Conservation (phyloP, 441 rosid species). For the Lepidium campestre region DNA sequence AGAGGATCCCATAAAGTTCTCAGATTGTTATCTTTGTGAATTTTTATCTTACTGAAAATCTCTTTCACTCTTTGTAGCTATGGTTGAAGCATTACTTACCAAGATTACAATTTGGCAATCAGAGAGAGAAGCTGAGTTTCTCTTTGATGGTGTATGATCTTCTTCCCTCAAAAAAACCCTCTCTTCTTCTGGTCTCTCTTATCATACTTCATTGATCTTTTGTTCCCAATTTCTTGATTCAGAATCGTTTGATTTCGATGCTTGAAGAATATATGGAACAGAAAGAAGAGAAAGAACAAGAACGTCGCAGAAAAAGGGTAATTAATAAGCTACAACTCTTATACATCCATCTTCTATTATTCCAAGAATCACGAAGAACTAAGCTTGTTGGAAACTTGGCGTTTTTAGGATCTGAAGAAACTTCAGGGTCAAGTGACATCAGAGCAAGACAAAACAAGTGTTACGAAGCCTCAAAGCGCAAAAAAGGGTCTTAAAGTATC, state of each 20-base stretch:
- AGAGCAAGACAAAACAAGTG: conserved; percentile 90
- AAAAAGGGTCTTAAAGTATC: conserved; percentile 65
- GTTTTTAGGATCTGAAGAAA: conserved; percentile 79
- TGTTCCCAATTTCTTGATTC: conserved; percentile 8
- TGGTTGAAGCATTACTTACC: conserved; percentile 68
- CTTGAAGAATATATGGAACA: conserved; percentile 63
- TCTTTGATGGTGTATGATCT: conserved; percentile 59
- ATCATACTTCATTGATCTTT: neutral
- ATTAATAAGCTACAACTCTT: neutral
- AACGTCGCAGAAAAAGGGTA: conserved; percentile 78
- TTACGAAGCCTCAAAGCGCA: conserved; percentile 52
- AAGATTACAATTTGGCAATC: conserved; percentile 72
- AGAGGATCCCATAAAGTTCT: neutral
- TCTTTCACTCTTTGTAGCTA: conserved; percentile 34
- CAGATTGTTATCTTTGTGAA: neutral
- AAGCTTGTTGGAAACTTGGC: neutral
- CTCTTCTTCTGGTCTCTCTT: neutral
- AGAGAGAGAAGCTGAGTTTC: conserved; percentile 65
- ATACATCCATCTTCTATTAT: neutral
- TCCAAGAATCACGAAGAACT: neutral
- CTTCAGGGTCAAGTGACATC: conserved; percentile 81
- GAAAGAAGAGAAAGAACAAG: conserved; percentile 78
- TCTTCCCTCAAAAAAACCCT: conserved; percentile 8
- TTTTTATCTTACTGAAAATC: neutral
- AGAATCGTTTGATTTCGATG: conserved; percentile 72